phyloP scores from a whole-genome alignment of 148 eudicot species.

The Pouteria glomerata region DNA sequence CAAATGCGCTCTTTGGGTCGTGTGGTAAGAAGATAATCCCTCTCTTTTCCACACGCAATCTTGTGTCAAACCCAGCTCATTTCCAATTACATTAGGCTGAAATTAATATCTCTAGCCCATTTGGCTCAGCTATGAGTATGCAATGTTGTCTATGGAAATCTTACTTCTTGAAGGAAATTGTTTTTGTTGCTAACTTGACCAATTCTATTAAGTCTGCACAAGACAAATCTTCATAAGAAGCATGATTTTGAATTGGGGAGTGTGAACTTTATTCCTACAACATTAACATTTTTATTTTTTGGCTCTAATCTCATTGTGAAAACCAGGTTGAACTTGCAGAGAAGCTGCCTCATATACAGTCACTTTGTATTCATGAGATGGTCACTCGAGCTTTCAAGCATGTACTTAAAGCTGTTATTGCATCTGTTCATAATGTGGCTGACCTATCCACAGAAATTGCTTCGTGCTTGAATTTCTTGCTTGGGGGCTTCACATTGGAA shows the following conservation, averaged over 20 bases:
- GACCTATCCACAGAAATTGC: slow-evolving; percentile 72
- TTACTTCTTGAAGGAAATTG: background rate
- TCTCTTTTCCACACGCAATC: slow-evolving; percentile 6
- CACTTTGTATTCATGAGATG: slow-evolving; percentile 98
- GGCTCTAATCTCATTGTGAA: slow-evolving; percentile 18
- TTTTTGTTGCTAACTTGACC: background rate
- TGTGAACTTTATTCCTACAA: background rate
- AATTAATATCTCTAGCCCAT: background rate
- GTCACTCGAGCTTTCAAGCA: slow-evolving; percentile 96
- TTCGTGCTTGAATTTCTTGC: slow-evolving; percentile 68
- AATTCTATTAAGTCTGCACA: background rate
- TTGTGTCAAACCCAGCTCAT: background rate
- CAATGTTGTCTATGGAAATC: slow-evolving; percentile 3
- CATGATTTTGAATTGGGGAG: background rate
- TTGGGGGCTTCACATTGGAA: slow-evolving; percentile 40
- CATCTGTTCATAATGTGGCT: slow-evolving; percentile 55
- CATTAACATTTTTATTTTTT: background rate
- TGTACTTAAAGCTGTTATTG: slow-evolving; percentile 78
- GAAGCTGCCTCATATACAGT: slow-evolving; percentile 96
- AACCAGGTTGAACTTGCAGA: slow-evolving; percentile 83
- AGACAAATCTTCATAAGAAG: background rate
- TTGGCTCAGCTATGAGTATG: background rate
- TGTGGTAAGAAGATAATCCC: slow-evolving; percentile 55
- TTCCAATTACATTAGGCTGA: background rate
- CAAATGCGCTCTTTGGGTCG: slow-evolving; percentile 88